Evolutionary conservation across 192 early-diverging fungal genomes (phyloP), one percentile per base, ranked within the genome.

Genomic region (Dissophora globulifera): DNA sequence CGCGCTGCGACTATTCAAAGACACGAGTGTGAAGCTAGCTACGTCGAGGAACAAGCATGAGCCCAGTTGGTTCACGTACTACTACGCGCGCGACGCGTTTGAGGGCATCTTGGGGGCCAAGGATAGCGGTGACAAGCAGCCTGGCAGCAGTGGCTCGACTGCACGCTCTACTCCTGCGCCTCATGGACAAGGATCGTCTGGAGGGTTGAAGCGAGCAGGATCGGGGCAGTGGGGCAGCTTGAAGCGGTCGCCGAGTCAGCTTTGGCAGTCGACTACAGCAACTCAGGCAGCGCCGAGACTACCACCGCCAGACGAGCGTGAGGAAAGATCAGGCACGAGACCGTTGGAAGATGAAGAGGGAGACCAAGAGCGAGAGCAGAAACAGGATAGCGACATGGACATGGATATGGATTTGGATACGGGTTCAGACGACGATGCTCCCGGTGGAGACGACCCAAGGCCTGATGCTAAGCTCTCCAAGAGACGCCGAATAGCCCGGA

Each of bases 1-100:
- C 13, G 33, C 58, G 0, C 22, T 71, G 26, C 7, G 15, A 10
- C 31, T 41, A 23, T 71, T 62, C 45, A 62, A 50, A 33, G 7
- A 17, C 0, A 17, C 15, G 2, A 55, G 33, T 49, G 4, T 46
- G 45, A 30, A 56, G 15, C 26, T 62, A 9, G 35, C 43, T 7
- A 45, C 50, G 13, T 43, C 30, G 1, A 33, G 40, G 35, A 62
- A 50, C 25, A 46, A 41, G 26, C 59, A 54, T 32, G 69, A 55
- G 16, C 69, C 69, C 4, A 71, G 59, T 27, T 71, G 69, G 69
- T 71, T 49, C 46, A 56, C 69, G 27, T 71, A 56, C 27, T 71
- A 71, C 17, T 71, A 55, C 22, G 35, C 69, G 9, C 58, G 50
- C 6, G 69, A 71, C 17, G 52, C 59, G 12, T 71, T 71, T 23